phyloP scores from a whole-genome alignment of 257 asterid species.

The Forsythia viridissima region DNA sequence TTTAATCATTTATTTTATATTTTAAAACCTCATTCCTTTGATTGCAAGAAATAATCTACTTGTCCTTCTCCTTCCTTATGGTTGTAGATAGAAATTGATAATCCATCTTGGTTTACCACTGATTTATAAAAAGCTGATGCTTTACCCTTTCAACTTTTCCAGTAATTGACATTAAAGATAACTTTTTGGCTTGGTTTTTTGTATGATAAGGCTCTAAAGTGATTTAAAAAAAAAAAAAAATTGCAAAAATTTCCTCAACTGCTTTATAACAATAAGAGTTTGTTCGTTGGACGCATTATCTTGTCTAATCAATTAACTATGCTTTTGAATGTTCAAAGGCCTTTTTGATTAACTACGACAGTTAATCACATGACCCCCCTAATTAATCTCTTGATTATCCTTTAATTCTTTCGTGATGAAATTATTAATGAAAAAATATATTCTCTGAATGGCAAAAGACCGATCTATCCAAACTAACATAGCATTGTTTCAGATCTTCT shows the following conservation, averaged over 20 bases:
- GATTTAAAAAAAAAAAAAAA: neutral
- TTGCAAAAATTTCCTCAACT: constrained; percentile 32
- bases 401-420: no score
- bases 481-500: no score
- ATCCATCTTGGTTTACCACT: no score
- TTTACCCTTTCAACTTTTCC: constrained; percentile 13
- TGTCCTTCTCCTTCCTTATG: neutral
- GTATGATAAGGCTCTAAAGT: neutral
- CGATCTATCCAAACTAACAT: no score
- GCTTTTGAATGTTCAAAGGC: constrained; percentile 10
- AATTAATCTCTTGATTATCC: no score
- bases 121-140: neutral
- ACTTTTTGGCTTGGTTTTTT: neutral
- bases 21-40: no score
- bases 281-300: constrained; percentile 33
- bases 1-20: no score
- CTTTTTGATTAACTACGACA: neutral
- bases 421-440: no score
- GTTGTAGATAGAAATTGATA: no score
- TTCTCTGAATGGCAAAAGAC: no score
- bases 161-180: neutral
- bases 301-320: constrained; percentile 7
- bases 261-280: constrained; percentile 40
- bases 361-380: no score
- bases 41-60: no score